Evolutionary conservation across 306 rosid species (phyloP).

Genomic region (Begonia loranthoides): DNA sequence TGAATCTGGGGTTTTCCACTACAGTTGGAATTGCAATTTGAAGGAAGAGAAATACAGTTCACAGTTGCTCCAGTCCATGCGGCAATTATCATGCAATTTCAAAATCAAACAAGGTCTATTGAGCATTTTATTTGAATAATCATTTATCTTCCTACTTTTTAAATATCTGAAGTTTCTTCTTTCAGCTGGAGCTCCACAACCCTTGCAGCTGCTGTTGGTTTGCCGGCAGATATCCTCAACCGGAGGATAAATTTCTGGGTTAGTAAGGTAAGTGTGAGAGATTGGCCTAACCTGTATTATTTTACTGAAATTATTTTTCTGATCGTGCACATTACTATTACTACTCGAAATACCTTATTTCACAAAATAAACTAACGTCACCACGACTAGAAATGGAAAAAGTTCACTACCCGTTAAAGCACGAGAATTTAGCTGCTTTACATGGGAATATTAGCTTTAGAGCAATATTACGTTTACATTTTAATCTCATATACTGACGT

Average conservation of each 20-base stretch:
- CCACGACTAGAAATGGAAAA: no score
- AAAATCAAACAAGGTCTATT: slow-evolving; percentile 53
- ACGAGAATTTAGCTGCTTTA: no score
- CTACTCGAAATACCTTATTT: no score
- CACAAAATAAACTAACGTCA: no score
- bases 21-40: slow-evolving; percentile 87
- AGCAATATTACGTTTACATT: no score
- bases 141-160: background rate
- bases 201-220: slow-evolving; percentile 70
- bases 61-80: slow-evolving; percentile 78
- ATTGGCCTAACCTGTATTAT: background rate
- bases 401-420: no score
- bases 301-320: no score
- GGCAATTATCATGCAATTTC: slow-evolving; percentile 74
- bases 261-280: slow-evolving; percentile 47
- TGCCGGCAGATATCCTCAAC: slow-evolving; percentile 52
- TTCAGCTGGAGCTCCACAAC: slow-evolving; percentile 70
- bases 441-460: no score
- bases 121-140: no score
- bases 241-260: slow-evolving; percentile 85
- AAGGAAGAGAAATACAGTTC: slow-evolving; percentile 71
- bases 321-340: no score
- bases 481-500: no score
- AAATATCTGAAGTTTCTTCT: slow-evolving; percentile 12
- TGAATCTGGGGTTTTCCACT: slow-evolving; percentile 5